Conservation (phyloP, 345 rosid genomes). For the Brassica rapa region DNA sequence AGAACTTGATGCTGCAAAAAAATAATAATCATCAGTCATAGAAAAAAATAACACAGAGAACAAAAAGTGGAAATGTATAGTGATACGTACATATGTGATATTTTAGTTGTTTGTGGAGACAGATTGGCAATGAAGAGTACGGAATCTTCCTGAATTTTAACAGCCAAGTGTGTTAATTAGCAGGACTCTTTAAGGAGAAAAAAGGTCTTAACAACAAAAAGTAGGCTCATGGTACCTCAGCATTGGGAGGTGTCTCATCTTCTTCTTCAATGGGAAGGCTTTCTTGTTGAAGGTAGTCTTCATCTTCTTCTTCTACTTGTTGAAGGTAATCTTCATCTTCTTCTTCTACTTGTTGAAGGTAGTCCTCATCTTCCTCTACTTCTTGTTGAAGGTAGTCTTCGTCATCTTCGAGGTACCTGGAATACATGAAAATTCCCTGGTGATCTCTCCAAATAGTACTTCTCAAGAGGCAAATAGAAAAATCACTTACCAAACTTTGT, state of each 20-base stretch:
- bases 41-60: neutral
- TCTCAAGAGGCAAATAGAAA: neutral
- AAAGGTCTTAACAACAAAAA: neutral
- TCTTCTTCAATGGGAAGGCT: neutral
- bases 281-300: neutral
- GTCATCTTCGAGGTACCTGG: neutral
- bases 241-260: neutral
- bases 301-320: neutral
- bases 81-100: neutral
- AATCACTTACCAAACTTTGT: neutral
- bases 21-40: neutral
- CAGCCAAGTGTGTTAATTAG: neutral
- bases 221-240: neutral
- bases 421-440: neutral
- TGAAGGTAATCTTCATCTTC: neutral
- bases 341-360: neutral
- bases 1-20: neutral
- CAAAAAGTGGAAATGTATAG: neutral
- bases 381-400: neutral
- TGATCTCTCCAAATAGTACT: slow-evolving; percentile 1
- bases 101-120: neutral
- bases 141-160: neutral
- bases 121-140: neutral
- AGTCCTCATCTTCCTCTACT: neutral
- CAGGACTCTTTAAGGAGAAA: neutral